These are phyloP conservation scores for Liquidambar formosana DNA, from an alignment of 164 flowering plant genomes.

Conservation along the genomic window DNA sequence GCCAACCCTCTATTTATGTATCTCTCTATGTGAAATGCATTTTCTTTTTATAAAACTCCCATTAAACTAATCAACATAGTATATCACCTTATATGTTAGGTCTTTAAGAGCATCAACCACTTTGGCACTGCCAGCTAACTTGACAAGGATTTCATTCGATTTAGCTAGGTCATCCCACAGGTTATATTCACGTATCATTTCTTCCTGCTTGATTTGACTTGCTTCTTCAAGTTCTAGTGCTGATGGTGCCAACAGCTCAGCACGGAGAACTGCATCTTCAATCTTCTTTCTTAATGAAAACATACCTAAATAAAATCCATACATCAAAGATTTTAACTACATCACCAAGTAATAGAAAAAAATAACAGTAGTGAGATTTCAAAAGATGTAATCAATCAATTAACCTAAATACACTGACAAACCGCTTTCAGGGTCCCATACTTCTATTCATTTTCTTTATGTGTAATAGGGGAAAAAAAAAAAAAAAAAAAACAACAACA, in stretches of 20 bases:
- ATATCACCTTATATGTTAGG: slow-evolving; percentile 65
- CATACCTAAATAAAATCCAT: slow-evolving; percentile 36
- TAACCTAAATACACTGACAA: too few species aligned
- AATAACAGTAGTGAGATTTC: not conserved
- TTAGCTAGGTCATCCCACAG: slow-evolving; percentile 78
- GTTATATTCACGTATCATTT: slow-evolving; percentile 51
- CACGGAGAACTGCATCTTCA: slow-evolving; percentile 71
- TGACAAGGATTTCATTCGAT: slow-evolving; percentile 63
- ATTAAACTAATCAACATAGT: not conserved
- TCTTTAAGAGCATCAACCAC: slow-evolving; percentile 77
- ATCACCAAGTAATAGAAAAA: not conserved
- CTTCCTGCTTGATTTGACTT: slow-evolving; percentile 57
- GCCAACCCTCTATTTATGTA: too few species aligned
- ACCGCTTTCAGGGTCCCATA: not conserved
- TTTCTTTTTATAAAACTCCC: not conserved
- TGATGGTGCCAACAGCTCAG: slow-evolving; percentile 56
- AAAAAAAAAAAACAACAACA: too few species aligned
- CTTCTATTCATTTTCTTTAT: not conserved
- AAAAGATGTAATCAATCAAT: too few species aligned
- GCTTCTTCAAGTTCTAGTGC: slow-evolving; percentile 79
- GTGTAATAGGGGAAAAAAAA: not conserved
- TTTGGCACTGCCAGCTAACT: slow-evolving; percentile 66
- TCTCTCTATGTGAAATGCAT: too few species aligned
- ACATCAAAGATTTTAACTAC: not conserved
- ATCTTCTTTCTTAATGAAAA: slow-evolving; percentile 78